Percentiles rank a stretch among this genome's conserved stretches.
Evolutionary conservation across 164 flowering plant species (phyloP).

Genomic region (Annona cherimola): DNA sequence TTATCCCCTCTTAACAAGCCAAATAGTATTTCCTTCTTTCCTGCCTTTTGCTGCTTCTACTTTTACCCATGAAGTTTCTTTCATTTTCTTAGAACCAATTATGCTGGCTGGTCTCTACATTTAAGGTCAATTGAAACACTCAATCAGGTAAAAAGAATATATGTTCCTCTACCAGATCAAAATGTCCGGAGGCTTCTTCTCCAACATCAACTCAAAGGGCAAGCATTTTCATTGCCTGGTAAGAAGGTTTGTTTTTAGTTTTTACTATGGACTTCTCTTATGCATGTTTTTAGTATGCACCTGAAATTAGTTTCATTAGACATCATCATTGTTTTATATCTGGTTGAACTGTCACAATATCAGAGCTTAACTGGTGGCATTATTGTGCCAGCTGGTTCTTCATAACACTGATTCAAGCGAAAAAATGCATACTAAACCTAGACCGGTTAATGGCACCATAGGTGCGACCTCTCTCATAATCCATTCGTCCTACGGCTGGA

Average conservation of each 20-base stretch:
- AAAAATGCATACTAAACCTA: neutral
- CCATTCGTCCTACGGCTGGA: neutral
- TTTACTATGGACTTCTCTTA: neutral
- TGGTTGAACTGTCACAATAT: too few species aligned
- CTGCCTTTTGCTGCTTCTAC: too few species aligned
- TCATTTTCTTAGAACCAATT: neutral
- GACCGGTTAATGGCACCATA: neutral
- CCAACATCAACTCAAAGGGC: slow-evolving; percentile 77
- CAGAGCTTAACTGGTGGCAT: too few species aligned
- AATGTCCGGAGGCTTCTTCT: slow-evolving; percentile 69
- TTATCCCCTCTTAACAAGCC: too few species aligned
- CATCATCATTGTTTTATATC: too few species aligned
- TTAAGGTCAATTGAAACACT: slow-evolving; percentile 10
- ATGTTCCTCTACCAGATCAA: slow-evolving; percentile 88
- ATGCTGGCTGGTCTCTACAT: slow-evolving; percentile 1
- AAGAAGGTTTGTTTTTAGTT: slow-evolving; percentile 10
- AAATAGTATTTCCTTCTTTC: too few species aligned
- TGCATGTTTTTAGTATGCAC: too few species aligned
- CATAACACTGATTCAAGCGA: neutral
- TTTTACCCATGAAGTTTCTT: neutral
- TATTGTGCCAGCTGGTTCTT: neutral
- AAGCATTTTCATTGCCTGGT: slow-evolving; percentile 88
- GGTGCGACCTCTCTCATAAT: neutral
- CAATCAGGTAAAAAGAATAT: slow-evolving; percentile 88
- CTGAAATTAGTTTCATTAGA: too few species aligned